Percentiles rank a stretch among this genome's conserved stretches.
Evolutionary conservation across 2,329 filamentous ascomycete genomes (phyloP).

Genomic region (Diaporthe eres): DNA sequence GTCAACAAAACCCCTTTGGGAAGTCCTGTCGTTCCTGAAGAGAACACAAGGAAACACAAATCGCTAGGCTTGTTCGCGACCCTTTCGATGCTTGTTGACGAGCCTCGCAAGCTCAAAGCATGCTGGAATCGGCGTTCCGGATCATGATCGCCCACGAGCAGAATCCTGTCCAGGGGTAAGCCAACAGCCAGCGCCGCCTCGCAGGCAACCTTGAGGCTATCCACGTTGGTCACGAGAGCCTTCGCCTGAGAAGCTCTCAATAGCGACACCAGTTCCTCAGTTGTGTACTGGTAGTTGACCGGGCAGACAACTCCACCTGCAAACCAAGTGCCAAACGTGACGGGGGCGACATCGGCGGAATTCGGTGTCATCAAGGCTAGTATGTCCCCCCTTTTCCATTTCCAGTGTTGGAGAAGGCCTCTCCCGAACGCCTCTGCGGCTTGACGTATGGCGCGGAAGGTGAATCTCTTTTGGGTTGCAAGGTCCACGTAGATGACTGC

Average conservation of each 20-base stretch:
- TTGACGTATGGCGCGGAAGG: neutral
- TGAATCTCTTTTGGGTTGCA: neutral
- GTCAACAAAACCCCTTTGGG: slow-evolving; percentile 66
- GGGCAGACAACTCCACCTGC: slow-evolving; percentile 16
- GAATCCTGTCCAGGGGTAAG: neutral
- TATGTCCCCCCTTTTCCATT: slow-evolving; percentile 4
- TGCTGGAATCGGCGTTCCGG: slow-evolving; percentile 4
- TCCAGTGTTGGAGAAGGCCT: neutral
- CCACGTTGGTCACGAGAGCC: neutral
- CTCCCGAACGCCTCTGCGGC: slow-evolving; percentile 5
- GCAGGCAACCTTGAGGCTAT: slow-evolving; percentile 11
- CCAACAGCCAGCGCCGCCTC: slow-evolving; percentile 3
- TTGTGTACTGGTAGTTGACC: neutral
- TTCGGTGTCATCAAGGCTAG: slow-evolving; percentile 9
- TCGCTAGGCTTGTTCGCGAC: neutral
- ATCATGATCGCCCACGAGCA: neutral
- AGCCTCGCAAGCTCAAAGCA: neutral
- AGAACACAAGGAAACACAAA: slow-evolving; percentile 50
- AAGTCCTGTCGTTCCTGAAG: slow-evolving; percentile 65
- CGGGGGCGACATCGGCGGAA: neutral
- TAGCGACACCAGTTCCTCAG: neutral
- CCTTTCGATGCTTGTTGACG: neutral
- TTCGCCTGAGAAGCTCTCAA: neutral
- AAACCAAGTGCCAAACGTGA: slow-evolving; percentile 3
- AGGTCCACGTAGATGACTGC: slow-evolving; percentile 17